These are phyloP conservation scores for Leptomonas pyrrhocoris DNA, from an alignment of 208 protist genomes.

Conservation along the genomic window DNA sequence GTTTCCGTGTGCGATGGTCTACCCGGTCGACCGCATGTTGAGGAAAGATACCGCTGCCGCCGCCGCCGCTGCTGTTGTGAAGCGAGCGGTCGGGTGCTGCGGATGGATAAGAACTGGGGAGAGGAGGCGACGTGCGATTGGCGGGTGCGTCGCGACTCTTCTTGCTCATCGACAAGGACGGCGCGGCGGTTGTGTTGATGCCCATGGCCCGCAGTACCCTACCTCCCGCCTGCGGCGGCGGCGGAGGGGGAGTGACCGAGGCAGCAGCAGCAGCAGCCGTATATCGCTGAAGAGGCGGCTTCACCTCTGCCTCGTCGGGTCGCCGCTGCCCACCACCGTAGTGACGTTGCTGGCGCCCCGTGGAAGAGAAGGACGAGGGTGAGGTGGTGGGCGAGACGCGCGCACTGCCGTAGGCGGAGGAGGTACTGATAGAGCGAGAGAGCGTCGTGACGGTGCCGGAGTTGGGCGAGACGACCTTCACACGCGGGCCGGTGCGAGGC, in stretches of 20 bases:
- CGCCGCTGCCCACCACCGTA: not conserved
- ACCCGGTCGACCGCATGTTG: no score
- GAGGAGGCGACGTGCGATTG: not conserved
- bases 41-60: not conserved
- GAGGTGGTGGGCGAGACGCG: not conserved
- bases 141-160: not conserved
- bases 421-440: constrained; percentile 45
- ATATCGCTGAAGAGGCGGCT: not conserved
- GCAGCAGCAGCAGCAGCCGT: not conserved
- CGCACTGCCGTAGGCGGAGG: constrained; percentile 18
- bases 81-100: not conserved
- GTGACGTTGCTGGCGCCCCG: not conserved
- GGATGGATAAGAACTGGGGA: no score
- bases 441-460: constrained; percentile 39
- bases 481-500: constrained; percentile 34
- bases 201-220: constrained; percentile 11
- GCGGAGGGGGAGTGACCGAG: not conserved
- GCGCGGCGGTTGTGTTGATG: constrained; percentile 8
- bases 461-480: constrained; percentile 61
- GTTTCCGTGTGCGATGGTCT: no score
- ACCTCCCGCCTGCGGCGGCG: constrained; percentile 1
- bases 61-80: not conserved
- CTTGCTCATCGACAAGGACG: not conserved
- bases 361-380: not conserved
- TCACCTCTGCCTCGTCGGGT: not conserved